phyloP scores from a whole-genome alignment of 495 filamentous ascomycete species.

The Aspergillus leporis region DNA sequence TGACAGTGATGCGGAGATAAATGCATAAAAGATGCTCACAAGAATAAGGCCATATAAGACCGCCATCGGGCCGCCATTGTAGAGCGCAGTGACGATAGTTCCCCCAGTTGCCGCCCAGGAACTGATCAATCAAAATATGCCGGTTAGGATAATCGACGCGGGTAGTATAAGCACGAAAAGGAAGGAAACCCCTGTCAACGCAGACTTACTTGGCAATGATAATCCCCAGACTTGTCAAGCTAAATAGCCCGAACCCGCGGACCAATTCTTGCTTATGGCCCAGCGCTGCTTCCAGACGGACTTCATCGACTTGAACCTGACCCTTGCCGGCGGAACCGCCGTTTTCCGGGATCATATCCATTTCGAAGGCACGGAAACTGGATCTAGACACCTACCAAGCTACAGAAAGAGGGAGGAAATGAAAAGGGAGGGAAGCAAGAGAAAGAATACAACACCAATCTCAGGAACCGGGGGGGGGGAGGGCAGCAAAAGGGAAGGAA shows the following conservation, averaged over 20 bases:
- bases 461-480: too few species aligned
- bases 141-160: not conserved
- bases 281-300: constrained; percentile 43
- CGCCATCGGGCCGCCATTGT: constrained; percentile 34
- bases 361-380: too few species aligned
- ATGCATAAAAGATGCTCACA: constrained; percentile 21
- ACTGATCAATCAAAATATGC: constrained; percentile 21
- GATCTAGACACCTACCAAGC: too few species aligned
- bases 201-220: constrained; percentile 43
- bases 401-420: not conserved
- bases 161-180: not conserved
- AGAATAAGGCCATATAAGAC: constrained; percentile 10
- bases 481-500: too few species aligned
- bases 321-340: not conserved
- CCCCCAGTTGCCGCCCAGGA: constrained; percentile 47
- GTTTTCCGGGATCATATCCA: too few species aligned
- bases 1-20: constrained; percentile 24
- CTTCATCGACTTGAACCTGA: constrained; percentile 26
- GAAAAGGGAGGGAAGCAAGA: not conserved
- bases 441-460: not conserved
- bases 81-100: constrained; percentile 42
- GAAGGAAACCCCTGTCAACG: not conserved
- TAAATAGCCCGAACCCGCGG: constrained; percentile 44
- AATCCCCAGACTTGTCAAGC: constrained; percentile 46
- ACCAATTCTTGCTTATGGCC: constrained; percentile 47